Conservation (phyloP, 805 yeast species). For the Sporopachydermia lactativora region DNA sequence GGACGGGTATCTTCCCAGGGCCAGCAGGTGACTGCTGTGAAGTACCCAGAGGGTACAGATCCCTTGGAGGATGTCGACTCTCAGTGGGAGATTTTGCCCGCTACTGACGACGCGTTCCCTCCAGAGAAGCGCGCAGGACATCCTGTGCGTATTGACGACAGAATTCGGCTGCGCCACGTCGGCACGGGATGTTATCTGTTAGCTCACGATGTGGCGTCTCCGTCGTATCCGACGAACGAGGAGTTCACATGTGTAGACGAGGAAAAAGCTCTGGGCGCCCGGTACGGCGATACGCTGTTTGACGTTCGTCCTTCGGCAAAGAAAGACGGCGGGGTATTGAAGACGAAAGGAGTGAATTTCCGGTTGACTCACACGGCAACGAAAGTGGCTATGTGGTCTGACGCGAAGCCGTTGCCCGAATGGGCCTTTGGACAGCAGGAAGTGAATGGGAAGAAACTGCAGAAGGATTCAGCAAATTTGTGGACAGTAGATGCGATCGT, state of each 20-base stretch:
- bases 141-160: conserved; percentile 54
- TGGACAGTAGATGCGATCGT: conserved; percentile 70
- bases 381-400: conserved; percentile 86
- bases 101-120: conserved; percentile 24
- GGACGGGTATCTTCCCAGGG: conserved; percentile 91
- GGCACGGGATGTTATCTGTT: conserved; percentile 66
- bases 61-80: conserved; percentile 41
- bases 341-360: conserved; percentile 57
- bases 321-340: conserved; percentile 35
- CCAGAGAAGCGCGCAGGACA: conserved; percentile 26
- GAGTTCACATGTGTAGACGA: conserved; percentile 68
- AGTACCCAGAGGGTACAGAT: conserved; percentile 19
- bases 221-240: conserved; percentile 81
- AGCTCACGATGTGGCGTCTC: conserved; percentile 95
- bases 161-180: conserved; percentile 68
- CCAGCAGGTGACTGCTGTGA: conserved; percentile 80
- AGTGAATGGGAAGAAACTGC: conserved; percentile 85
- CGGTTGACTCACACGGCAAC: conserved; percentile 74
- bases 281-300: conserved; percentile 67
- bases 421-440: conserved; percentile 93
- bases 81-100: conserved; percentile 79
- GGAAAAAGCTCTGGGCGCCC: conserved; percentile 40
- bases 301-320: conserved; percentile 49
- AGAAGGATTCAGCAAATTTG: conserved; percentile 46
- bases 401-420: conserved; percentile 73